Conservation (phyloP, 768 basidiomycete genomes). For the Phylloporus rhodoxanthus region DNA sequence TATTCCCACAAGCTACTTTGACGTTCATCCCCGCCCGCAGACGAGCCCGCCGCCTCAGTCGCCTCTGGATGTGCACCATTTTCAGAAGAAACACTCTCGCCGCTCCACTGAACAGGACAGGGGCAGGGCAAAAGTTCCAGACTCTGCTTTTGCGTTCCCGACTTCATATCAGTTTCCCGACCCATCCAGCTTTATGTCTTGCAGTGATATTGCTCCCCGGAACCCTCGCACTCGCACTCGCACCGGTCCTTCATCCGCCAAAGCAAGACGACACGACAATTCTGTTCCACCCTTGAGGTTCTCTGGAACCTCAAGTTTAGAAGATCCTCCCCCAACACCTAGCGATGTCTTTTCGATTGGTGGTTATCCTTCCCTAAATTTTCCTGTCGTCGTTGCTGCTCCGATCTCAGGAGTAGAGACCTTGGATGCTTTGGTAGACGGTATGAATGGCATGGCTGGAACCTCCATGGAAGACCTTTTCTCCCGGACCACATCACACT, state of each 20-base stretch:
- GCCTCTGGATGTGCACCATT: constrained; percentile 6
- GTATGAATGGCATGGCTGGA: constrained; percentile 88
- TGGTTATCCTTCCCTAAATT: constrained; percentile 34
- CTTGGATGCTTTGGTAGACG: constrained; percentile 85
- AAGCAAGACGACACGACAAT: constrained; percentile 39
- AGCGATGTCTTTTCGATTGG: constrained; percentile 36
- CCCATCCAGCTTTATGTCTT: constrained; percentile 21
- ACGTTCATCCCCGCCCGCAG: constrained; percentile 40
- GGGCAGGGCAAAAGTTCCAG: constrained; percentile 22
- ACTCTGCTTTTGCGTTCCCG: constrained; percentile 26
- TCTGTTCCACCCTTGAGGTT: constrained; percentile 50
- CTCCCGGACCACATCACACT: constrained; percentile 38
- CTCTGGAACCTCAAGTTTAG: constrained; percentile 69
- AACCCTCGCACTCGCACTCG: constrained; percentile 48
- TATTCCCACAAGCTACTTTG: constrained; percentile 38
- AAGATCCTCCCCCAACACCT: constrained; percentile 70
- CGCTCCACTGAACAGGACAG: constrained; percentile 23
- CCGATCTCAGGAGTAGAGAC: constrained; percentile 76
- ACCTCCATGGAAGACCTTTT: constrained; percentile 50
- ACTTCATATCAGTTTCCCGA: constrained; percentile 23
- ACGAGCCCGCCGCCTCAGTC: constrained; percentile 32
- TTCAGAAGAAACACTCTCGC: constrained; percentile 22
- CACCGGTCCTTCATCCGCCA: constrained; percentile 49
- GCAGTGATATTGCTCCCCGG: constrained; percentile 31
- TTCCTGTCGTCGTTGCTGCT: constrained; percentile 68